Base-by-base conservation (phyloP, 2,329 filamentous ascomycete species). In the Tolypocladium ophioglossoides region DNA sequence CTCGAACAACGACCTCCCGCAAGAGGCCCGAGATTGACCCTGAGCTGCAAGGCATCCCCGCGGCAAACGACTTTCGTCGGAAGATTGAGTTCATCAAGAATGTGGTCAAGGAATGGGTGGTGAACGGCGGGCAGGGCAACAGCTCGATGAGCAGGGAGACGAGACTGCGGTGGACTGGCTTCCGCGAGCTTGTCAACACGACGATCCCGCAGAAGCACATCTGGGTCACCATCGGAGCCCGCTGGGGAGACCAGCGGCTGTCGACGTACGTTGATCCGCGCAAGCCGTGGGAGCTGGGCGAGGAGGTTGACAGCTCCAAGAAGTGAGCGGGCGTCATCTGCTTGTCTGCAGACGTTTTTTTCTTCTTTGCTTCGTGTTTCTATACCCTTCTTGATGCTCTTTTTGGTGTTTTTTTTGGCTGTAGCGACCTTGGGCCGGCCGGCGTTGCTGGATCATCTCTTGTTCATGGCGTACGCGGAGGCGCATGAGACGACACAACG, bases 41-140 rank as follows among this genome's bases (percentile, higher is more conserved):
- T 0, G 78, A 80, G 63, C 69, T 84, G 16, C 80, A 84, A 66
- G 75, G 78, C 54, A 82, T 89, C 54, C 85, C 87, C 0, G 78
- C 80, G 22, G 84, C 85, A 41, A 92, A 92, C 66, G 80, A 85
- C 59, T 82, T 92, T 65, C 81, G 84, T 37, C 77, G 76, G 61
- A 92, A 92, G 73, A 78, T 92, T 55, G 78, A 83, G 56, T 91
- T 91, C 65, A 82, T 91, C 62, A 77, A 79, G 59, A 71, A 78
- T 52, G 78, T 89, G 18, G 77, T 90, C 12, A 78, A 78, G 58
- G 85, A 89, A 66, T 92, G 88, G 88, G 79, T 83, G 14, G 63
- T 66, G 54, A 85, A 86, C 61, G 84, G 82, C 3, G 88, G 88
- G 2, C 70, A 91, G 35, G 88, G 88, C 52, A 83, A 83, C 65